phyloP scores from a whole-genome alignment of 1,139 yeast species.

The Wickerhamiella infanticola region DNA sequence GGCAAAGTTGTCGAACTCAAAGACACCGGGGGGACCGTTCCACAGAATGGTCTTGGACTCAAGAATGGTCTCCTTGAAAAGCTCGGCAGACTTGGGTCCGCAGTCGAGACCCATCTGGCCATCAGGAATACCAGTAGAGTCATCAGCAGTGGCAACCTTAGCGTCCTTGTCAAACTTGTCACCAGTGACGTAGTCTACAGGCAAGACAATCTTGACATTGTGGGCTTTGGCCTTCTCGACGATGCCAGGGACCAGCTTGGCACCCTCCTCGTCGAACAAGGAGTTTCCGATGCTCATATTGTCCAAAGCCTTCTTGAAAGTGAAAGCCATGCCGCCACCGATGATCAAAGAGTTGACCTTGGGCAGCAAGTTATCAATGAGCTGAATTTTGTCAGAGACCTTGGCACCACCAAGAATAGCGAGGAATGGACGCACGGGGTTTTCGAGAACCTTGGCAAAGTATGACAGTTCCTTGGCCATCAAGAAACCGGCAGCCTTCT shows the following conservation, averaged over 20 bases:
- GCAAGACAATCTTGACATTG: constrained; percentile 80
- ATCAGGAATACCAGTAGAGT: constrained; percentile 79
- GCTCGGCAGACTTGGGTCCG: constrained; percentile 72
- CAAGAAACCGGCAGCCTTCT: constrained; percentile 94
- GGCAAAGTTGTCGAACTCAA: constrained; percentile 84
- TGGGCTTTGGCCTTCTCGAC: constrained; percentile 90
- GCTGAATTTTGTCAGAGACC: constrained; percentile 94
- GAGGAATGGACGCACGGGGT: constrained; percentile 91
- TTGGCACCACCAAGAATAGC: constrained; percentile 98
- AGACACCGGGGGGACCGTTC: constrained; percentile 99
- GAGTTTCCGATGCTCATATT: constrained; percentile 76
- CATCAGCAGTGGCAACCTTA: constrained; percentile 60
- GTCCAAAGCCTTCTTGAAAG: constrained; percentile 85
- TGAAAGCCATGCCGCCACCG: constrained; percentile 99
- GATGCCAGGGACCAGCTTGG: constrained; percentile 78
- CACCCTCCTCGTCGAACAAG: constrained; percentile 78
- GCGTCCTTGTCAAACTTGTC: constrained; percentile 90
- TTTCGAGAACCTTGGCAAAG: constrained; percentile 94
- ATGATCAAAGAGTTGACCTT: constrained; percentile 84
- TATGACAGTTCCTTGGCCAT: constrained; percentile 91
- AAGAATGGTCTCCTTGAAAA: constrained; percentile 64
- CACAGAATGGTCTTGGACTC: constrained; percentile 94
- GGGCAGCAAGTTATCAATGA: constrained; percentile 89
- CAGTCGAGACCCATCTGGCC: constrained; percentile 90
- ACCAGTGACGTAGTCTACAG: constrained; percentile 87